Evolutionary conservation across 2,329 filamentous ascomycete genomes (phyloP).

Genomic region (Fusarium siculi): DNA sequence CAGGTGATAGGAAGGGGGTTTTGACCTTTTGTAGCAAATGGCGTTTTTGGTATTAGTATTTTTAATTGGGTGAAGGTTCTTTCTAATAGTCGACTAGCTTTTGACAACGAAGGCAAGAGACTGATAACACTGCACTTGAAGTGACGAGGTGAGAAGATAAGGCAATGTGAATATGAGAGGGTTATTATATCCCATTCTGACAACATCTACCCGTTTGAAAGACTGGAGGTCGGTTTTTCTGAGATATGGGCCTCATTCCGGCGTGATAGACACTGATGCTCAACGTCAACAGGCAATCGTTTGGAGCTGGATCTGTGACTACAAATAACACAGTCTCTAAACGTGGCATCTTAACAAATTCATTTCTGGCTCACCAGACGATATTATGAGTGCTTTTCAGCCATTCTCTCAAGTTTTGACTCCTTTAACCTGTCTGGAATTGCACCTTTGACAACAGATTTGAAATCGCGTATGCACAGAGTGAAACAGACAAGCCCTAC

Average conservation of each 20-base stretch:
- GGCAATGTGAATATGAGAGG: fast-evolving
- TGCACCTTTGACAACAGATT: fast-evolving
- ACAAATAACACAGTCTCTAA: not conserved
- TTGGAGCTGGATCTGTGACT: fast-evolving
- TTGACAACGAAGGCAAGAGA: fast-evolving
- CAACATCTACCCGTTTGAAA: fast-evolving
- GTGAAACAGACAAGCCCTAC: not conserved
- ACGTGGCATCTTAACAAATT: fast-evolving
- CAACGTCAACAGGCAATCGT: not conserved
- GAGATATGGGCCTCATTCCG: fast-evolving
- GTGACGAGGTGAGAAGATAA: fast-evolving
- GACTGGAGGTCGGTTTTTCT: not conserved
- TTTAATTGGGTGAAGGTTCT: fast-evolving
- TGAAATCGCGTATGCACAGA: not conserved
- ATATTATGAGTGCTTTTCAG: not conserved
- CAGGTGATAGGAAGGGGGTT: not conserved
- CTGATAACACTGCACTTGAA: fast-evolving
- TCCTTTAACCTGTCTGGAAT: not conserved
- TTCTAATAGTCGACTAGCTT: not conserved
- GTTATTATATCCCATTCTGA: fast-evolving
- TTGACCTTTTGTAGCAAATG: not conserved
- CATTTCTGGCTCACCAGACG: not conserved
- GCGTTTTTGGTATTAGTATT: not conserved
- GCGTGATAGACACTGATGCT: not conserved
- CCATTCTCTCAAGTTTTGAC: fast-evolving